Evolutionary conservation across 306 rosid species (phyloP).

Genomic region (Malus sieversii): DNA sequence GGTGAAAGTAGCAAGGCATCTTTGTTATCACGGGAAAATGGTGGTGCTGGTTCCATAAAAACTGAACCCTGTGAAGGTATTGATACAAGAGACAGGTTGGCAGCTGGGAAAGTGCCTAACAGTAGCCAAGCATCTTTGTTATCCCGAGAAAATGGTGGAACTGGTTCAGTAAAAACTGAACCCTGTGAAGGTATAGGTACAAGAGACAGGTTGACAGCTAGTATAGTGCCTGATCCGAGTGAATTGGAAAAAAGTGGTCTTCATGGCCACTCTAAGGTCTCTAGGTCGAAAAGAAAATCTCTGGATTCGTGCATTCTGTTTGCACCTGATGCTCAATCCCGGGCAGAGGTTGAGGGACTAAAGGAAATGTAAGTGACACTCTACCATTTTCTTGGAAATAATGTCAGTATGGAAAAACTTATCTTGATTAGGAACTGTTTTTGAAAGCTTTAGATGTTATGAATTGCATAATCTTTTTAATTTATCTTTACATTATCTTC

Average conservation of each 20-base stretch:
- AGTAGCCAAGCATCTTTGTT: constrained; percentile 21
- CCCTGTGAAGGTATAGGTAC: constrained; percentile 22
- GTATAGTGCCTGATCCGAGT: constrained; percentile 23
- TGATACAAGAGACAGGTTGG: constrained; percentile 28
- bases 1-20: constrained; percentile 21
- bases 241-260: constrained; percentile 40
- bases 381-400: not conserved
- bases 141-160: constrained; percentile 35
- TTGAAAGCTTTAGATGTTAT: not conserved
- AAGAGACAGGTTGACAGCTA: constrained; percentile 22
- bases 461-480: not conserved
- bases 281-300: constrained; percentile 56
- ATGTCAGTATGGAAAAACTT: not conserved
- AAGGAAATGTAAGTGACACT: constrained; percentile 54
- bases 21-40: constrained; percentile 30
- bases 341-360: constrained; percentile 50
- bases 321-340: constrained; percentile 56
- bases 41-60: constrained; percentile 32
- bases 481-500: not conserved
- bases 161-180: constrained; percentile 33
- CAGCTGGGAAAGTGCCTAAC: constrained; percentile 19
- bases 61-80: constrained; percentile 24
- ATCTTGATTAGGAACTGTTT: not conserved
- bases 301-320: constrained; percentile 42
- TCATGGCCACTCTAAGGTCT: constrained; percentile 15